Base-by-base conservation (phyloP, 495 filamentous ascomycete genomes). In the Aspergillus ostianus region DNA sequence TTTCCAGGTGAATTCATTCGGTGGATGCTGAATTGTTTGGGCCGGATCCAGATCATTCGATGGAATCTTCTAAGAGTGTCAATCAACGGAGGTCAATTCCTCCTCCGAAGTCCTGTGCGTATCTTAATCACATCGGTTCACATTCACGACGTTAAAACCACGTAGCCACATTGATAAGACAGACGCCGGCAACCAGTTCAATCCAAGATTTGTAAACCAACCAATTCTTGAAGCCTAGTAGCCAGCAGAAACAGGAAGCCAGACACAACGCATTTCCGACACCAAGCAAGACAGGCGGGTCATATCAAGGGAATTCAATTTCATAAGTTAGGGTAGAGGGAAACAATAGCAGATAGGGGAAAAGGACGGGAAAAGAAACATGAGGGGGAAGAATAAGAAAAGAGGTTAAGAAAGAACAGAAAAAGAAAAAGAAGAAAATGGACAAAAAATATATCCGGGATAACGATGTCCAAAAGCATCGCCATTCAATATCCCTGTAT, bases 391-490 rank as follows among this genome's bases (percentile, higher is more conserved):
- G 10, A 18, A 17, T n/a, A 36, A 29, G 23, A 26, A 26, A 26
- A 64, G 20, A 29, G 41, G 23, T 26, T 2, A 26, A 52, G 46
- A 58, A 52, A 46, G 15, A 58, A 51, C 12, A 63, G 32, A 66
- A 65, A 58, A 66, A 59, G 51, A 60, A 60, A 64, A 23, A 29
- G 41, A 52, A 54, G 49, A 52, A 59, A 36, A 54, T 55, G 54
- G 64, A 60, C 61, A 53, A 58, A 63, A 63, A 66, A 60, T 54
- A 58, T 58, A 56, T 58, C 23, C 52, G 45, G 53, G 59, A 64
- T 61, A 56, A 70, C 36, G 36, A 41, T 41, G 36, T 68, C 60
- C 67, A 65, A 58, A 63, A 69, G 65, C 62, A 66, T 60, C 56
- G 62, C 64, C 57, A 63, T 49, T 55, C 60, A 62, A 59, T 63